Conservation (phyloP, 257 asterid species). For the Nicotiana noctiflora region DNA sequence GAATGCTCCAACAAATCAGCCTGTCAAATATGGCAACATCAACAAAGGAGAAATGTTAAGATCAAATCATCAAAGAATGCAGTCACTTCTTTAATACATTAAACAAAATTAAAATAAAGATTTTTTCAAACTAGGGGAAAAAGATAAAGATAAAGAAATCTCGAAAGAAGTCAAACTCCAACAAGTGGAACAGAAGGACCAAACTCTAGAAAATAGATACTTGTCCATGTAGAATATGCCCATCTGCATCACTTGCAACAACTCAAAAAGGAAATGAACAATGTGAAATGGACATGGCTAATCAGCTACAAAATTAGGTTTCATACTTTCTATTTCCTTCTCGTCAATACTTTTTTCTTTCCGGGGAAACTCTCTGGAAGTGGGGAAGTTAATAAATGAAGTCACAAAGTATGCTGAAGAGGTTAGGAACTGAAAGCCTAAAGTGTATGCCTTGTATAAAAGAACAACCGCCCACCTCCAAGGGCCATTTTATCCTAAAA, state of each 20-base stretch:
- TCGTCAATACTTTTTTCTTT: neutral
- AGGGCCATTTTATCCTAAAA: neutral
- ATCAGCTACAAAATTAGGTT: neutral
- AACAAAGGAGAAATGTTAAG: constrained; percentile 21
- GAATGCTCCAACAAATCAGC: constrained; percentile 85
- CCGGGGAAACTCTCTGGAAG: neutral
- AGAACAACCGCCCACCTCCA: neutral
- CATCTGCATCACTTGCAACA: constrained; percentile 14
- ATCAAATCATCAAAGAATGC: neutral
- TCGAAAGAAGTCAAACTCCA: neutral
- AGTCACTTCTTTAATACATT: constrained; percentile 11
- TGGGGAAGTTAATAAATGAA: neutral
- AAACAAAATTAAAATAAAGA: constrained; percentile 10
- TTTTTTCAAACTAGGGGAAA: neutral
- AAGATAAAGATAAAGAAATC: neutral
- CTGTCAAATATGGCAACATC: constrained; percentile 55
- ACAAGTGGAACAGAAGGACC: constrained; percentile 5
- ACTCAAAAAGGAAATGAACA: constrained; percentile 4
- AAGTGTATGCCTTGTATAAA: neutral
- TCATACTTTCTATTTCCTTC: neutral
- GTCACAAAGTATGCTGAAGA: neutral
- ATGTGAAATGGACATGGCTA: neutral
- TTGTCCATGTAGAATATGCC: constrained; percentile 19
- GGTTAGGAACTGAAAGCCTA: neutral
- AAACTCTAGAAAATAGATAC: constrained; percentile 26